These are phyloP conservation scores for Phialemonium atrogriseum DNA, from an alignment of 2,329 filamentous ascomycete species.

Conservation along the genomic window DNA sequence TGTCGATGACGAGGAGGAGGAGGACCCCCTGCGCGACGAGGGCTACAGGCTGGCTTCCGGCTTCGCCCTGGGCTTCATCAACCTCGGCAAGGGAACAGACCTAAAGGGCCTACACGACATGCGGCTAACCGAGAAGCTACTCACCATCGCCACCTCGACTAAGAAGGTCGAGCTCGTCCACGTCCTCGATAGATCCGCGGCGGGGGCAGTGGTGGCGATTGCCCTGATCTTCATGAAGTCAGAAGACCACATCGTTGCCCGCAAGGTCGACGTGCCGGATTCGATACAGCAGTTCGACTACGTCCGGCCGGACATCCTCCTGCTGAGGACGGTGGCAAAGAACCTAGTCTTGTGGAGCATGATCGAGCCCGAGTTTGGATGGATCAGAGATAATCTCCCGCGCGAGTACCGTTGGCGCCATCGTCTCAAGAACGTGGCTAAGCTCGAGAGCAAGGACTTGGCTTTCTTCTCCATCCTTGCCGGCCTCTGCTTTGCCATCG, in stretches of 20 bases:
- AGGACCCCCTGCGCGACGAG: conserved; percentile 81
- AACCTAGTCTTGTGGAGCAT: conserved; percentile 90
- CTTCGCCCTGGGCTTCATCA: conserved; percentile 89
- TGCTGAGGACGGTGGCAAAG: conserved; percentile 80
- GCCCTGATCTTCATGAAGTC: conserved; percentile 97
- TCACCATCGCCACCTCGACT: conserved; percentile 76
- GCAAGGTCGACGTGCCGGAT: conserved; percentile 88
- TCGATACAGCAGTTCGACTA: conserved; percentile 91
- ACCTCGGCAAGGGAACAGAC: conserved; percentile 83
- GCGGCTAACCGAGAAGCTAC: conserved; percentile 79
- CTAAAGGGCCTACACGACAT: conserved; percentile 88
- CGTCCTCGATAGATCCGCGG: conserved; percentile 83
- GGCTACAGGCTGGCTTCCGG: conserved; percentile 94
- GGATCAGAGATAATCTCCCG: conserved; percentile 71
- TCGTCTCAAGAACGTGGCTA: conserved; percentile 48
- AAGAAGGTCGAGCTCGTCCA: conserved; percentile 91
- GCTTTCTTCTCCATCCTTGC: conserved; percentile 89
- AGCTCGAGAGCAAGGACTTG: conserved; percentile 72
- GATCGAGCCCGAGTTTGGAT: conserved; percentile 64
- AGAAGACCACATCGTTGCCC: conserved; percentile 75
- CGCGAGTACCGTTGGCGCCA: conserved; percentile 55
- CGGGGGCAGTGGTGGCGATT: conserved; percentile 85
- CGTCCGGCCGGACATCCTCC: conserved; percentile 83
- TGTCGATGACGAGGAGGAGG: conserved; percentile 71
- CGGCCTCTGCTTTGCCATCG: conserved; percentile 76